Evolutionary conservation across 768 basidiomycete species (phyloP), one percentile per base, ranked within the genome.

Genomic region (Hypsizygus marmoreus): DNA sequence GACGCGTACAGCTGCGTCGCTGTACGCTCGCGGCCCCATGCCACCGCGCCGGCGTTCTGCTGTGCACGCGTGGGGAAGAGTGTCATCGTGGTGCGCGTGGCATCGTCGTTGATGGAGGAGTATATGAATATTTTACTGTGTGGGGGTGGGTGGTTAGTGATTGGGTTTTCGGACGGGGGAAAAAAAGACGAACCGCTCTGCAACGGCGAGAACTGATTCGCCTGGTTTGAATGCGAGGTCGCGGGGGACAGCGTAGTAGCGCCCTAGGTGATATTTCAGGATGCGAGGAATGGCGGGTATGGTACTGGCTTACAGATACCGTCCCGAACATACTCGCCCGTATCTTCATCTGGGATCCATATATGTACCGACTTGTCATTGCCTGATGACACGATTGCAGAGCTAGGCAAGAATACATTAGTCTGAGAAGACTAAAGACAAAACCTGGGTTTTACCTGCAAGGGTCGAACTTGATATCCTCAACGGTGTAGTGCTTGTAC

Each of bases 401-500:
- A 53, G 22, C 79, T 81, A 34, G 16, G 3, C n/a, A 3, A n/a
- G 4, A 24, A 17, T 29, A 25, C 11, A 4, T 40, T 5, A 43
- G 32, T 17, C 41, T 20, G 45, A 43, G 52, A 30, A 24, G 8
- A 13, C 28, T 23, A 42, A 9, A 45, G 35, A 8, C n/a, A 22
- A 13, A 4, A 26, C 20, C 8, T n/a, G 43, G 20, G 30, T n/a
- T 66, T 46, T 56, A 78, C 80, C 72, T 68, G 47, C 45, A 54
- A 1, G 81, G 79, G 55, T 80, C 74, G 45, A 82, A 79, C 16
- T 74, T 75, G 29, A 82, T 67, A 46, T 83, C 80, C 38, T 75
- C 73, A 0, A 86, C 72, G 0, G 76, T 67, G 47, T 81, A 83
- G 49, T 82, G 68, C 50, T 79, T 81, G 13, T 42, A 49, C 73